phyloP scores from a whole-genome alignment of 441 rosid genomes.

The Codiaeum variegatum region DNA sequence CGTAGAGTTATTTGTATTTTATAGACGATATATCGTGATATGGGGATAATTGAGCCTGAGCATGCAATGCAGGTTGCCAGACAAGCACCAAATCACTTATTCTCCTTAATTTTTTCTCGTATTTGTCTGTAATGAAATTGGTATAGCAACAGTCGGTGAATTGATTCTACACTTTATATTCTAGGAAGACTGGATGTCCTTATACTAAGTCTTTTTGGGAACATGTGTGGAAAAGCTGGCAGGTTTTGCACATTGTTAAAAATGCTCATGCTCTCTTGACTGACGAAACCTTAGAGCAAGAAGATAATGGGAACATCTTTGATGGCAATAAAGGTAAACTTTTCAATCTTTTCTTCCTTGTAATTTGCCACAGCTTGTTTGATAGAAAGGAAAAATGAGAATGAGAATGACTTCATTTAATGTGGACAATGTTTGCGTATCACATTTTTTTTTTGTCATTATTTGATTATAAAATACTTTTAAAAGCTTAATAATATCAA shows the following conservation, averaged over 20 bases:
- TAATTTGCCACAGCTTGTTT: background rate
- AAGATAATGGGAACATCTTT: constrained; percentile 25
- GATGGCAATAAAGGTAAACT: constrained; percentile 33
- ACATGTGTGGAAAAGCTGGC: background rate
- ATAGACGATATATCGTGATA: background rate
- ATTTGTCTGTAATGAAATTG: background rate
- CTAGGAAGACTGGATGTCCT: background rate
- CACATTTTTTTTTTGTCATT: too few relatives aligned
- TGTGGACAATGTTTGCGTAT: too few relatives aligned
- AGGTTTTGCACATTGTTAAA: constrained; percentile 56
- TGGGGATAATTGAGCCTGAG: background rate
- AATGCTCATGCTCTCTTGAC: constrained; percentile 58
- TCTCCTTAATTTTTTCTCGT: background rate
- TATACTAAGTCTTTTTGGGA: background rate
- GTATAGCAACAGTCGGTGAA: background rate
- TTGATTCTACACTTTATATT: background rate
- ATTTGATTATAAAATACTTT: too few relatives aligned
- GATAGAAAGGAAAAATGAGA: background rate
- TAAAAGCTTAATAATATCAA: too few relatives aligned
- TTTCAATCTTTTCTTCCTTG: background rate
- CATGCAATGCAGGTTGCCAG: background rate
- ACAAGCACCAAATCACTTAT: background rate
- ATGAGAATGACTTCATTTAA: background rate
- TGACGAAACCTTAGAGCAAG: constrained; percentile 22
- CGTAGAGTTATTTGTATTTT: background rate